Percentiles rank a stretch among this genome's conserved stretches.
Evolutionary conservation across 495 filamentous ascomycete genomes (phyloP).

Genomic region (Clohesyomyces aquaticus): DNA sequence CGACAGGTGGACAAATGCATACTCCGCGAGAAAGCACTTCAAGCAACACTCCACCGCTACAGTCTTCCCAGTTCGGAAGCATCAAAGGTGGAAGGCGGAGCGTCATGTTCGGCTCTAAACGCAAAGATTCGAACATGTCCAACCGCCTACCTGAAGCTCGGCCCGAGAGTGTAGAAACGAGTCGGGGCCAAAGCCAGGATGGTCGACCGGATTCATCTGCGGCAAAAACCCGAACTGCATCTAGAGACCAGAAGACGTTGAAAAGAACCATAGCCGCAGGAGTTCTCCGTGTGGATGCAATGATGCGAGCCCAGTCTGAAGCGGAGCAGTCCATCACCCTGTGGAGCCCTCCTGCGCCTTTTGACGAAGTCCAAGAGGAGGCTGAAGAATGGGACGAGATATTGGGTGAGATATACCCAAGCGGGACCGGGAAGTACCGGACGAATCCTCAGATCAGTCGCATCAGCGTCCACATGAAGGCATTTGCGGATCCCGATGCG

Average conservation of each 20-base stretch:
- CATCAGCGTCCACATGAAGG: conserved; percentile 73
- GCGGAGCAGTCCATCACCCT: conserved; percentile 77
- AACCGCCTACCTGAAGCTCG: conserved; percentile 52
- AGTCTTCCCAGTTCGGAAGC: conserved; percentile 50
- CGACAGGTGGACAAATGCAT: conserved; percentile 38
- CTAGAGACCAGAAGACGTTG: conserved; percentile 48
- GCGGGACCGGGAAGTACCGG: conserved; percentile 70
- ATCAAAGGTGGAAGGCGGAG: conserved; percentile 70
- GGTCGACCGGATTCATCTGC: conserved; percentile 46
- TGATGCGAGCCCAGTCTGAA: conserved; percentile 76
- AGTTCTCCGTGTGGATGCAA: conserved; percentile 73
- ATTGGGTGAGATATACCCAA: conserved; percentile 73
- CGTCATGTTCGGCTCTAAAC: conserved; percentile 73
- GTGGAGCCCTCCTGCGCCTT: conserved; percentile 65
- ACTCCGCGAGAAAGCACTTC: conserved; percentile 50
- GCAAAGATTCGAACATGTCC: conserved; percentile 47
- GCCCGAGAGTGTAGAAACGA: conserved; percentile 27
- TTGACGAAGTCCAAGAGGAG: conserved; percentile 55
- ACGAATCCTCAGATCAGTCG: conserved; percentile 71
- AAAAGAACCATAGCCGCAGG: conserved; percentile 79
- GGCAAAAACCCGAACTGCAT: conserved; percentile 50
- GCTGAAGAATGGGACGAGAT: conserved; percentile 71
- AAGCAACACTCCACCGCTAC: conserved; percentile 40
- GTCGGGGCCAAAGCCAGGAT: conserved; percentile 23
- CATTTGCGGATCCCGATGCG: conserved; percentile 75